A percentile compares a stretch with the other conserved stretches of the same genome.
Evolutionary conservation across 352 stramenopile genomes (phyloP).

Genomic region (Hyaloperonospora arabidopsidis): DNA sequence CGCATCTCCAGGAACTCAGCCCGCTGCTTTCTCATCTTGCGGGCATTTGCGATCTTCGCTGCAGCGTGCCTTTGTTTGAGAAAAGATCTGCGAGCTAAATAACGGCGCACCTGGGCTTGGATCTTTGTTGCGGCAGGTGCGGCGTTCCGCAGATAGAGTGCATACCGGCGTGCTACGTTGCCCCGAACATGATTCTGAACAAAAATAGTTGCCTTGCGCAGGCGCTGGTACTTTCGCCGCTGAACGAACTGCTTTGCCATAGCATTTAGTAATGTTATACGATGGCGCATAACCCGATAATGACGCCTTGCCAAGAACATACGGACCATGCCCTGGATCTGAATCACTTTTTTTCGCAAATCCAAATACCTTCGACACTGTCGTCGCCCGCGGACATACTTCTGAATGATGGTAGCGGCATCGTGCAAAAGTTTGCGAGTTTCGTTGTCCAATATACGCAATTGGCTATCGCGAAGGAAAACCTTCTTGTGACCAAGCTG

Average conservation of each 20-base stretch:
- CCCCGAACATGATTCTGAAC: constrained; percentile 68
- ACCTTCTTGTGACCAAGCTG: constrained; percentile 86
- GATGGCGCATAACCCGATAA: constrained; percentile 44
- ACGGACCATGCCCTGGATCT: constrained; percentile 56
- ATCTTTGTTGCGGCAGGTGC: constrained; percentile 75
- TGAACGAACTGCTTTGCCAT: constrained; percentile 65
- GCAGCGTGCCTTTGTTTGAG: constrained; percentile 60
- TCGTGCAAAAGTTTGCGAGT: constrained; percentile 81
- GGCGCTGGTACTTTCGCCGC: constrained; percentile 53
- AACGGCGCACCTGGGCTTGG: constrained; percentile 60
- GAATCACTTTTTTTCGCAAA: constrained; percentile 51
- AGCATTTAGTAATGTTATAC: constrained; percentile 64
- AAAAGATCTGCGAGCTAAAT: constrained; percentile 59
- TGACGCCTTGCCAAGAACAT: constrained; percentile 57
- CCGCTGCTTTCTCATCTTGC: constrained; percentile 60
- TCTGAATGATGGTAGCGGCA: constrained; percentile 69
- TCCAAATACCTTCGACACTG: constrained; percentile 62
- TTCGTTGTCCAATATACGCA: constrained; percentile 79
- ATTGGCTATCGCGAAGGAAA: constrained; percentile 77
- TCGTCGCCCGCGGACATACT: constrained; percentile 55
- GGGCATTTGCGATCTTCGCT: constrained; percentile 58
- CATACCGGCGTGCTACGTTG: constrained; percentile 59
- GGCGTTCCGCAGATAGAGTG: constrained; percentile 64
- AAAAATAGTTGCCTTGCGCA: constrained; percentile 59
- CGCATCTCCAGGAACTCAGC: constrained; percentile 60